phyloP scores from a whole-genome alignment of 2,329 filamentous ascomycete genomes.

The Geosmithia flava region DNA sequence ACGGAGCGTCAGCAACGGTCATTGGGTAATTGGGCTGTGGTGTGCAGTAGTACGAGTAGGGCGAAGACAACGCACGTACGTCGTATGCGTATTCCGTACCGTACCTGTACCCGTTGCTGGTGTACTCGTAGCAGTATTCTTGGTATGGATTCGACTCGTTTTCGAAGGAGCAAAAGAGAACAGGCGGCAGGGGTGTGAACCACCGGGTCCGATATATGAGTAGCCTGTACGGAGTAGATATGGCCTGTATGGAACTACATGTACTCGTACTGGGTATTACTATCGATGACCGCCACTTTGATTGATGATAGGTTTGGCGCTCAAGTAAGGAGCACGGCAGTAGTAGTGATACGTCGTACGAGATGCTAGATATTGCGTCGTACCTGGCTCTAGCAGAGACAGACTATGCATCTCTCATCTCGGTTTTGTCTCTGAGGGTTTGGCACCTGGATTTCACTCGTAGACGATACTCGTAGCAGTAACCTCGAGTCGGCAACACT shows the following conservation, averaged over 20 bases:
- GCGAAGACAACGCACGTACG: not conserved
- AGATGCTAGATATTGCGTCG: not conserved
- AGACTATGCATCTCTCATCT: not conserved
- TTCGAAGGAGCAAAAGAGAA: not conserved
- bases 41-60: not conserved
- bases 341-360: not conserved
- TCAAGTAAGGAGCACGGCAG: no score
- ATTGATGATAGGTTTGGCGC: not conserved
- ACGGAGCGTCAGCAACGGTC: not conserved
- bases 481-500: no score
- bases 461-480: no score
- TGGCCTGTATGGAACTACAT: no score
- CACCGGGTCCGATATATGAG: not conserved
- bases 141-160: not conserved
- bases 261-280: no score
- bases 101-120: no score
- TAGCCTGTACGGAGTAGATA: not conserved
- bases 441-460: not conserved
- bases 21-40: not conserved
- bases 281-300: not conserved
- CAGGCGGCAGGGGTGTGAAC: not conserved
- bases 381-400: not conserved
- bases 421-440: not conserved
- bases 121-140: no score
- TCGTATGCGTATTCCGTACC: no score